Evolutionary conservation across 768 basidiomycete species (phyloP), one percentile per base, ranked within the genome.

Genomic region (Russula vinacea): DNA sequence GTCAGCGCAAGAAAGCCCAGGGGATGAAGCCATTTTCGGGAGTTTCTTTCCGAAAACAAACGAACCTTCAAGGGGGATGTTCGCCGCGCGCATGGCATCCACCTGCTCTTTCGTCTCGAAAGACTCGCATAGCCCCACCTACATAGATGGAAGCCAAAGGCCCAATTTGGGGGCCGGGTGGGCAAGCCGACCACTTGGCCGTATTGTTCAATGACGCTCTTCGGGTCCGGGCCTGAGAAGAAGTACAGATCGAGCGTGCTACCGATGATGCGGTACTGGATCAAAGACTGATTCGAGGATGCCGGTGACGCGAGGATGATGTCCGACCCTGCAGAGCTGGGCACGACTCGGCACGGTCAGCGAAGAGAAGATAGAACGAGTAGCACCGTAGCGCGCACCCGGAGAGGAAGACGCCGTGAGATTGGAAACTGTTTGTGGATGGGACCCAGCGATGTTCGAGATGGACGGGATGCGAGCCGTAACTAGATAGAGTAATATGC

Each of bases 191-290:
- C 78, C n/a, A 84, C 75, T 40, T 76, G 80, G 5, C 85, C 82
- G 68, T 91, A 89, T 73, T 92, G 89, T 65, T 87, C 81, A 55
- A 88, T 81, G 10, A 90, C 89, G n/a, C 74, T 73, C 51, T 76
- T 76, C 29, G 85, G 81, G n/a, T 65, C 72, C 10, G 77, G 76
- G 16, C 81, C 81, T 6, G 77, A 82, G 71, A 91, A 81, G 75
- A 89, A 90, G 77, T 90, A 91, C 67, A 92, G 84, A 74, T 91
- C 87, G 37, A 92, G 75, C 0, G 84, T 85, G 19, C 90, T 90
- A 6, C 90, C 90, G 52, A 92, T 76, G 72, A 85, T 76, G 52
- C 90, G 79, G 71, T 92, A 93, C 68, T 92, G 79, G 26, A 92
- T 78, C 4, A 89, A 75, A 1, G 87, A 88, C 13, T 78, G 76